Conservation (phyloP, 805 yeast genomes). For the Pichia manshurica region DNA sequence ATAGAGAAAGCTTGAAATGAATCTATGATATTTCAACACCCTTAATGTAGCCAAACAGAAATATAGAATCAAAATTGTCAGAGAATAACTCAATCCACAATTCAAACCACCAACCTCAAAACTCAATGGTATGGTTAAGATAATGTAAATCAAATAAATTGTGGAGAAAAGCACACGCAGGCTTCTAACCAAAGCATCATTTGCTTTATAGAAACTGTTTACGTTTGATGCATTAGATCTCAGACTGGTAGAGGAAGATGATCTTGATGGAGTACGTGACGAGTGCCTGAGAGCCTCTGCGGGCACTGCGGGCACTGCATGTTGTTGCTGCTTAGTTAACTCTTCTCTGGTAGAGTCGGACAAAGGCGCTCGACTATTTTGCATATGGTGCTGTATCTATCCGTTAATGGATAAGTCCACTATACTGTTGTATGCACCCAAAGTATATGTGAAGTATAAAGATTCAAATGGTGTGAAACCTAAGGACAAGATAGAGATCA, state of each 20-base stretch:
- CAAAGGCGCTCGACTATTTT: background rate
- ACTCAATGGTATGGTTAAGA: conserved; percentile 83
- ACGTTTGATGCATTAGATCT: conserved; percentile 1
- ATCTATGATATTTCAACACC: conserved; percentile 42
- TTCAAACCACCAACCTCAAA: conserved; percentile 89
- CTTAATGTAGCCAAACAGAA: conserved; percentile 69
- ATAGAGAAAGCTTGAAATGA: conserved; percentile 48
- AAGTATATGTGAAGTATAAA: no score
- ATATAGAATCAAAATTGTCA: conserved; percentile 66
- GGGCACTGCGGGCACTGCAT: background rate
- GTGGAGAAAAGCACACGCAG: conserved; percentile 43
- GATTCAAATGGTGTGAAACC: no score
- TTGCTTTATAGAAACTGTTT: background rate
- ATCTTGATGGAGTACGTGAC: conserved; percentile 1
- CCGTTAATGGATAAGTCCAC: no score
- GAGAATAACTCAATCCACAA: conserved; percentile 83
- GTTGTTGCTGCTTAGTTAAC: no score
- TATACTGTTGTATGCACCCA: no score
- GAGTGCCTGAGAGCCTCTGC: background rate
- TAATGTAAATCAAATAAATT: conserved; percentile 59
- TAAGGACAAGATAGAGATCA: no score
- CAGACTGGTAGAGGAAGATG: conserved; percentile 2
- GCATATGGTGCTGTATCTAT: no score
- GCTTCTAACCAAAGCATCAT: conserved; percentile 13
- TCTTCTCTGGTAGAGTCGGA: background rate